phyloP scores from a whole-genome alignment of 305 asterid genomes.

The Fraxinus sp. region DNA sequence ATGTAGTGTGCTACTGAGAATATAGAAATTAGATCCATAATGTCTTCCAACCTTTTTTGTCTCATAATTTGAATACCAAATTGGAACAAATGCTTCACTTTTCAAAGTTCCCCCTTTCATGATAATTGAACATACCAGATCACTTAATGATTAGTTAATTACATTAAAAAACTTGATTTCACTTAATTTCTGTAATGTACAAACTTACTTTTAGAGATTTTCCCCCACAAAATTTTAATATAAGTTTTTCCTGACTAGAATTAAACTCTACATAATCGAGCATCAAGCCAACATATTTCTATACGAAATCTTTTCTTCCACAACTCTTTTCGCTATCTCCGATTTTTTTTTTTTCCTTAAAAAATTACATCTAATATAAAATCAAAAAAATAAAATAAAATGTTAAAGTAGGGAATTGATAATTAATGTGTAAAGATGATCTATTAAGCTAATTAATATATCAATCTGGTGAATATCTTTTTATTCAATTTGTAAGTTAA shows the following conservation, averaged over 20 bases:
- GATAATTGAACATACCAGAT: neutral
- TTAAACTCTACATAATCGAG: neutral
- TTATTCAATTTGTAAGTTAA: neutral
- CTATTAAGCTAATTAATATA: neutral
- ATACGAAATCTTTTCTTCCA: neutral
- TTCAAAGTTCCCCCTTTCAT: neutral
- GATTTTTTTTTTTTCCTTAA: too few species aligned
- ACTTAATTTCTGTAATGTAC: neutral
- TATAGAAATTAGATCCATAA: neutral
- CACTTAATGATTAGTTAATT: neutral
- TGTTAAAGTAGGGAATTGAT: neutral
- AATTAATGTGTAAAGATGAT: neutral
- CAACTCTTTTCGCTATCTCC: neutral
- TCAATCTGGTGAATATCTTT: neutral
- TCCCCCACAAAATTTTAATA: neutral
- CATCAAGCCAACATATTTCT: neutral
- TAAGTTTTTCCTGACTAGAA: neutral
- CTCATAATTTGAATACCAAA: neutral
- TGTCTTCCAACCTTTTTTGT: too few species aligned
- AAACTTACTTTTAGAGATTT: neutral
- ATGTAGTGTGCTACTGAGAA: neutral
- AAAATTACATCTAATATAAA: too few species aligned
- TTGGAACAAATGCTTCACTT: neutral
- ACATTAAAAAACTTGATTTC: neutral
- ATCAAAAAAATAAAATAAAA: too few species aligned